Base-by-base conservation (phyloP, 192 early-diverging fungal genomes). In the Umbelopsis sp. region DNA sequence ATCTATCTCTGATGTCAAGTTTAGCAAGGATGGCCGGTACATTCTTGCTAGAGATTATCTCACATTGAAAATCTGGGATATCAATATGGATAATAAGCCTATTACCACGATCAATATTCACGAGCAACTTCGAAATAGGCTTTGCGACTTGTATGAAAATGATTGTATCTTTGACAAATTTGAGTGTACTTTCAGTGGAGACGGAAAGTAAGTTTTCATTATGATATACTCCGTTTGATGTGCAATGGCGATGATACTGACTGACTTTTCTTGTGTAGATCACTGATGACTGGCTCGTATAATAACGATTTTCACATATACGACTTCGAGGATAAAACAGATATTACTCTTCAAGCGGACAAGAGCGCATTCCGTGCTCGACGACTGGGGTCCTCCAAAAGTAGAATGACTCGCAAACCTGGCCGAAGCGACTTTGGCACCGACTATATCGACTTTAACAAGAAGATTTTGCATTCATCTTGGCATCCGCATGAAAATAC, bases 101-200 rank as follows among this genome's bases (percentile, higher is more conserved):
- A 88, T 99, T 29, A 91, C 96, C 77, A 94, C 94, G 14, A 97
- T 99, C 84, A 93, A 90, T 74, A 96, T 99, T 36, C 98, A 99
- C 81, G 96, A 99, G 76, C 92, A 97, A 69, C 84, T 99, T 36
- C 88, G 92, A 81, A 89, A 91, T 81, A 98, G 97, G 81, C 86
- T 99, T 47, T 99, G 98, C 82, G 98, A 99, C 75, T 82, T 99
- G 20, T 99, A 99, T 86, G 97, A 99, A 76, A 99, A 97, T 84
- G 97, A 99, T 81, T 97, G 95, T 79, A 99, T 99, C 79, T 99
- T 99, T 86, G 98, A 99, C 89, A 99, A 99, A 85, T 99, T 99
- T 73, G 98, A 99, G 82, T 98, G 97, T 85, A 96, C 90, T 43
- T 95, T 98, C 73, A 96, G 94, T 80, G 97, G 95, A 41, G 91